These are phyloP conservation scores for Zygnema circumcarinatum DNA, from an alignment of 139 green algal genomes.

Conservation along the genomic window DNA sequence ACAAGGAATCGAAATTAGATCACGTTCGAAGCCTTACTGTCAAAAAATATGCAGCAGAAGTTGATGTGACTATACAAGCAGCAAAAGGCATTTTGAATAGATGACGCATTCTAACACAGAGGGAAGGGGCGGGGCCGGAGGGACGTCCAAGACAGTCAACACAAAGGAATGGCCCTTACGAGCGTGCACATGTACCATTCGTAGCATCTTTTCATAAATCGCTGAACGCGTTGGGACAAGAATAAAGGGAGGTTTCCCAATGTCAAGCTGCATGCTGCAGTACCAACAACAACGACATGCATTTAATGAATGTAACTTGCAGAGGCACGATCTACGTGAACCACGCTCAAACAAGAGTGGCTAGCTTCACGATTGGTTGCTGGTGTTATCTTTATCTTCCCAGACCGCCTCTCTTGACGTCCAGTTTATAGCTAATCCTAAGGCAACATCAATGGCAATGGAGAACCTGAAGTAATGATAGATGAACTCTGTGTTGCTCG, in stretches of 20 bases:
- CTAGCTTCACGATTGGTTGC: no score
- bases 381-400: no score
- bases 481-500: not conserved
- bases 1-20: not conserved
- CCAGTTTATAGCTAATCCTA: no score
- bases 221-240: not conserved
- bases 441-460: no score
- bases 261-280: not conserved
- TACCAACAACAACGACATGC: no score
- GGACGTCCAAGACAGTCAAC: not conserved
- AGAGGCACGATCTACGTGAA: no score
- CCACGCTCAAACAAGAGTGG: no score
- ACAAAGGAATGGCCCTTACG: not conserved
- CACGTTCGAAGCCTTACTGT: not conserved
- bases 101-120: not conserved
- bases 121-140: not conserved
- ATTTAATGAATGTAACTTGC: no score
- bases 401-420: no score
- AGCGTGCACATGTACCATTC: not conserved
- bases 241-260: not conserved
- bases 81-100: not conserved
- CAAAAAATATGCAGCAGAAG: not conserved
- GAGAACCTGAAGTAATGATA: not conserved
- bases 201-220: not conserved
- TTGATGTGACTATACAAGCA: not conserved